Evolutionary conservation across 2,329 filamentous ascomycete species (phyloP).

Genomic region (Trichoderma citrinoviride): DNA sequence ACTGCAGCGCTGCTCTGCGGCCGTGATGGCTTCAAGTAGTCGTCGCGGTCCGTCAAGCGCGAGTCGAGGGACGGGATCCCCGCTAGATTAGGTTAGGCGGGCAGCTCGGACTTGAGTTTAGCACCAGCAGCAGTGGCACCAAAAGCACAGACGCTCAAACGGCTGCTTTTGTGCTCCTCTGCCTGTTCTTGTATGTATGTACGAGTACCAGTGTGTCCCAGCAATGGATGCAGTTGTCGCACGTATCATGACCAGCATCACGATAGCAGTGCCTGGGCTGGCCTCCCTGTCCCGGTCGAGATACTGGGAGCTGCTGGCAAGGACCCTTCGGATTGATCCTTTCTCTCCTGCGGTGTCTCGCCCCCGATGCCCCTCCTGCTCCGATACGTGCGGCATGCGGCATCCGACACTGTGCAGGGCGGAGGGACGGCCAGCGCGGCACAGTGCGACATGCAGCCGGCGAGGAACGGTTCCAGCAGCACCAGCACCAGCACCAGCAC

Average conservation of each 20-base stretch:
- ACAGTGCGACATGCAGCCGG: background rate
- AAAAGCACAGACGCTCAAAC: background rate
- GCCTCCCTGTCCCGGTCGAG: background rate
- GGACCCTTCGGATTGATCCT: conserved; percentile 9
- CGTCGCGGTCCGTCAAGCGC: background rate
- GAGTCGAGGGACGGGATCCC: background rate
- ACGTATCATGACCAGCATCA: conserved; percentile 4
- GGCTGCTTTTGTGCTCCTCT: background rate
- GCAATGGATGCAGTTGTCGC: too few relatives aligned
- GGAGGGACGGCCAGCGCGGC: background rate
- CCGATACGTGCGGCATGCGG: background rate
- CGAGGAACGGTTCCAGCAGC: too few relatives aligned
- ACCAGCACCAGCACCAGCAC: too few relatives aligned
- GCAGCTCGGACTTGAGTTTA: background rate
- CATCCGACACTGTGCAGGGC: background rate
- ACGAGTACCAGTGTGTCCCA: too few relatives aligned
- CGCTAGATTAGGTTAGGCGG: conserved; percentile 15
- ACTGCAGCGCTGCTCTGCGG: conserved; percentile 7
- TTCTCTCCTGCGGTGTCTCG: conserved; percentile 6
- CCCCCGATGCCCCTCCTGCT: conserved; percentile 5
- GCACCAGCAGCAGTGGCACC: background rate
- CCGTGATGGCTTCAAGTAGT: conserved; percentile 4
- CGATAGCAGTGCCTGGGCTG: too few relatives aligned
- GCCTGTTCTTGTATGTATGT: too few relatives aligned
- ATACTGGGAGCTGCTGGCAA: background rate